Base-by-base conservation (phyloP, 2,329 filamentous ascomycete genomes). In the Alternaria sp. region DNA sequence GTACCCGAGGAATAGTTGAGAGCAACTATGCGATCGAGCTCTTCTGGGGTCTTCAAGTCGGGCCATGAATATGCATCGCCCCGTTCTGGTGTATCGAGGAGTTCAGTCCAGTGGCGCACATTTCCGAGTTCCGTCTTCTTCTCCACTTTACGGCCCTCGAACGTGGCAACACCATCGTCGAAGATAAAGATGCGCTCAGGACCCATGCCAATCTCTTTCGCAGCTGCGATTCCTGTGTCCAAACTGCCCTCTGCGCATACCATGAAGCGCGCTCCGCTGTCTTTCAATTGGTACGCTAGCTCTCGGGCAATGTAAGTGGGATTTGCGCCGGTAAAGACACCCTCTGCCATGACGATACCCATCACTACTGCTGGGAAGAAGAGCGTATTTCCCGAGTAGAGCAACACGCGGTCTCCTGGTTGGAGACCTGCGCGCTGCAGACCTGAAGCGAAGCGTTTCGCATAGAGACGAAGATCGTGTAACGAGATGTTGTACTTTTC, bases 1-100 rank as follows among this genome's bases (percentile, higher is more conserved):
- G 91, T 94, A 11, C 92, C 89, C 28, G 87, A 90, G 67, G 88
- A 91, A 80, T 95, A 96, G 79, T 96, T 96, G 65, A 96, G 86
- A 7, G 88, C 90, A 69, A 90, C 88, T 1, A 87, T 87, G 6
- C 85, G 84, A 59, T 84, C 69, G 23, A 81, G 77, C 61, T 84
- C 84, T 2, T 87, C 80, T 44, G 86, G 82, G 0, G 81, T 77
- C 1, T 83, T 73, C 51, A 84, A 84, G 61, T 89, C 84, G 15
- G 86, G 77, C 92, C 92, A 96, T 51, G 81, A 78, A 76, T 91
- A 94, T 3, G 73, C 74, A 3, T 82, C 79, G 1, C 87, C 91
- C 44, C 87, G 83, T 11, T 81, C 76, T 50, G 66, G 63, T 0
- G 69, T 71, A 17, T 74, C 76, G 3, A 92, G 74, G 9, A 93